Conservation (phyloP, 768 basidiomycete species). For the Hirschioporus abietinus region DNA sequence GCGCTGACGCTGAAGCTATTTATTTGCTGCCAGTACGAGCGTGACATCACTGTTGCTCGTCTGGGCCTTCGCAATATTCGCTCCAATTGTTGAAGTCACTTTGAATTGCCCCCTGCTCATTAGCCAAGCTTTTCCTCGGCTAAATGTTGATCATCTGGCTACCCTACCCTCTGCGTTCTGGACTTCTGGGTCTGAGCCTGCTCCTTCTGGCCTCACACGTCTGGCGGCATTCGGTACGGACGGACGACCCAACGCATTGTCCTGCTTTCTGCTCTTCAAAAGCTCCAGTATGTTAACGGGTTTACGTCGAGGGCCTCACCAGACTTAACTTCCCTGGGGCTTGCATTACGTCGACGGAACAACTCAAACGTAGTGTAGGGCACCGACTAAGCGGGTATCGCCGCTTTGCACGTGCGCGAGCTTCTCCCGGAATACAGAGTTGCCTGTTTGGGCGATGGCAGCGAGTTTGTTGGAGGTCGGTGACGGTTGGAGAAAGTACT, state of each 20-base stretch:
- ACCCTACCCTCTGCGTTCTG: not conserved
- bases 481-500: constrained; percentile 1
- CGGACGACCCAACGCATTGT: not conserved
- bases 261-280: not conserved
- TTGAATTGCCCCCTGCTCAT: not conserved
- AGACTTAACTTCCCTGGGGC: not conserved
- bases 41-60: not conserved
- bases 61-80: not conserved
- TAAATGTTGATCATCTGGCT: not conserved
- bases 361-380: not conserved
- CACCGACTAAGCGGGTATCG: not conserved
- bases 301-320: not conserved
- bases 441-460: not conserved
- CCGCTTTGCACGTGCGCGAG: not conserved
- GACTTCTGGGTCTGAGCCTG: not conserved
- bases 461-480: not conserved
- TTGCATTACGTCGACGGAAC: not conserved
- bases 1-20: too few species aligned
- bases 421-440: not conserved
- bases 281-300: not conserved
- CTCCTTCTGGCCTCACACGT: not conserved
- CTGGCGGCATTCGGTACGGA: not conserved
- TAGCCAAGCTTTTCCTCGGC: not conserved
- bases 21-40: not conserved
- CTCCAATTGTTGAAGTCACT: not conserved